Percentiles rank a stretch among this genome's conserved stretches.
These are phyloP conservation scores for Mallotus japonicus DNA, from an alignment of 441 rosid genomes.

Conservation along the genomic window DNA sequence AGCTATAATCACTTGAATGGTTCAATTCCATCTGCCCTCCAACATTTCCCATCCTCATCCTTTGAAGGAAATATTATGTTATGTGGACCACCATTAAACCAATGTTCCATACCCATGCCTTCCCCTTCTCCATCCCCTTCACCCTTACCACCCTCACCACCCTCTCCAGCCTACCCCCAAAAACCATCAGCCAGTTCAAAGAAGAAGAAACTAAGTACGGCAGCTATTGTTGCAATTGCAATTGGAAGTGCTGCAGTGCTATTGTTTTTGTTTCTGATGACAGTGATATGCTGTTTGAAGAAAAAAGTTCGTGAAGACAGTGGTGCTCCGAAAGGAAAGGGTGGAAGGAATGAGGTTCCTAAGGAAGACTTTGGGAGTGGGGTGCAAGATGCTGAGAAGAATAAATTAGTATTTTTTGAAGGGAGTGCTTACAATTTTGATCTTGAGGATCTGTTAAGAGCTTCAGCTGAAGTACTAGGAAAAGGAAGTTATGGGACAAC, in stretches of 20 bases:
- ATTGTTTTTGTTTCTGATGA: slow-evolving; percentile 43
- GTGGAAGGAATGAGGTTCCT: slow-evolving; percentile 55
- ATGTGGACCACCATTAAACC: slow-evolving; percentile 63
- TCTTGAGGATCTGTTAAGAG: slow-evolving; percentile 81
- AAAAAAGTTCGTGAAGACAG: slow-evolving; percentile 29
- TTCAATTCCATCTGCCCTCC: slow-evolving; percentile 52
- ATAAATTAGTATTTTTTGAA: slow-evolving; percentile 68
- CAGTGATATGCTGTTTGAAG: slow-evolving; percentile 53
- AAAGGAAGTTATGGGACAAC: slow-evolving; percentile 84
- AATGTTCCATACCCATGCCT: slow-evolving; percentile 28
- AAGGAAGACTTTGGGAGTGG: slow-evolving; percentile 54
- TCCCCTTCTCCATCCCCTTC: slow-evolving; percentile 38
- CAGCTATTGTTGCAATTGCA: slow-evolving; percentile 62
- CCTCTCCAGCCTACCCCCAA: slow-evolving; percentile 31
- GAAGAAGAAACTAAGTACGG: slow-evolving; percentile 52
- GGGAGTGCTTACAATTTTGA: slow-evolving; percentile 69
- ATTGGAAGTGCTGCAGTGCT: slow-evolving; percentile 53
- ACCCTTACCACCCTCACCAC: slow-evolving; percentile 18
- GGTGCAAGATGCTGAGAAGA: slow-evolving; percentile 57
- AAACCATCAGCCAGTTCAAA: slow-evolving; percentile 32
- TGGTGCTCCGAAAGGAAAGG: slow-evolving; percentile 45
- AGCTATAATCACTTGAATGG: slow-evolving; percentile 66
- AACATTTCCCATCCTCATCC: slow-evolving; percentile 51
- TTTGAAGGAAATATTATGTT: slow-evolving; percentile 55
- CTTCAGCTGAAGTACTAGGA: slow-evolving; percentile 93